Conservation (phyloP, 2,329 filamentous ascomycete species). For the Fusarium caatingaense region DNA sequence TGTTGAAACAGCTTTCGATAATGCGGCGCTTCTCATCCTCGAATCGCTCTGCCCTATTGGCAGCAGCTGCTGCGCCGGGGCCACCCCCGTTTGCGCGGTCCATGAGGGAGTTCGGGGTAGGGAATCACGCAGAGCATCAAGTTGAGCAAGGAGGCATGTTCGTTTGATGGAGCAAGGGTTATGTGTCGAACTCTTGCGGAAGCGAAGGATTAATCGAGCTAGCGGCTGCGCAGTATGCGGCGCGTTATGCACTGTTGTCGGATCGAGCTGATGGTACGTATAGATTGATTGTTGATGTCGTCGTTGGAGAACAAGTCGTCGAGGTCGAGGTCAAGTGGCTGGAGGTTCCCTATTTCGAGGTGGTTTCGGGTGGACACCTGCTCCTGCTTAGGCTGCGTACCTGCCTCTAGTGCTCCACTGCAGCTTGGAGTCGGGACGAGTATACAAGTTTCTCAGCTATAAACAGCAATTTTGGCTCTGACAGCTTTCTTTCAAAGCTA, state of each 20-base stretch:
- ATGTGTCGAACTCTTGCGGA: conserved; percentile 1
- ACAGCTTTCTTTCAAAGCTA: neutral
- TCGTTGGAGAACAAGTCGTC: conserved; percentile 40
- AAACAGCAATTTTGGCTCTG: neutral
- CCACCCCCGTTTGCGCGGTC: conserved; percentile 55
- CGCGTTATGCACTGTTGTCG: conserved; percentile 1
- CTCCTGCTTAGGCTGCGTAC: conserved; percentile 27
- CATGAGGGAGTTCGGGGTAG: conserved; percentile 47
- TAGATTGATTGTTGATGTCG: conserved; percentile 4
- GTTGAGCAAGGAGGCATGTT: conserved; percentile 48
- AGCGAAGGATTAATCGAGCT: conserved; percentile 1
- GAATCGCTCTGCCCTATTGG: conserved; percentile 79
- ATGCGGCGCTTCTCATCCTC: conserved; percentile 97
- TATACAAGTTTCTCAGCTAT: neutral
- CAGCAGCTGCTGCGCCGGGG: conserved; percentile 50
- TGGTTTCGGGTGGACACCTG: conserved; percentile 39
- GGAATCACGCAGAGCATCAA: conserved; percentile 43
- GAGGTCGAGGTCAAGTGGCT: conserved; percentile 41
- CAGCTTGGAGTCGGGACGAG: conserved; percentile 22
- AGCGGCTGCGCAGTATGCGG: conserved; percentile 9
- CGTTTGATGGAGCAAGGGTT: conserved; percentile 36
- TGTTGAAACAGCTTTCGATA: conserved; percentile 92
- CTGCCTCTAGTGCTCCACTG: conserved; percentile 37
- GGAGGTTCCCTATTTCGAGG: conserved; percentile 43
- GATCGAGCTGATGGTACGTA: conserved; percentile 1